These are phyloP conservation scores for Fusarium incarnatum DNA, from an alignment of 2,329 filamentous ascomycete genomes.

Conservation along the genomic window DNA sequence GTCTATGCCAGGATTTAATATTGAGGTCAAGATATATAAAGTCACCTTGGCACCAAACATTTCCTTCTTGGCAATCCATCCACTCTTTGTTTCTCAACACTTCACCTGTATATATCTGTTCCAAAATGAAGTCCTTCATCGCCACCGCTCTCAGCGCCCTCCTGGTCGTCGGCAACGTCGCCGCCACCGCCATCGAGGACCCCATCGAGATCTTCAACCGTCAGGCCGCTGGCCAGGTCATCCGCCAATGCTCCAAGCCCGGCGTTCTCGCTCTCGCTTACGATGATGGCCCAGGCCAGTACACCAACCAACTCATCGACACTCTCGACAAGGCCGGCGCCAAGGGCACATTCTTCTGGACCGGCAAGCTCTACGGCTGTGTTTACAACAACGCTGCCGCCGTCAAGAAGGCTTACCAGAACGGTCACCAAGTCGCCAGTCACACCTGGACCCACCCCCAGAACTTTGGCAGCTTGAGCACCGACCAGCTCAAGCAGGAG, in stretches of 20 bases:
- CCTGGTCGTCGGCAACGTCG: conserved; percentile 45
- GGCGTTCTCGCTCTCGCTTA: conserved; percentile 64
- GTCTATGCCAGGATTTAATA: not conserved
- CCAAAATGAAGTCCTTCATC: conserved; percentile 26
- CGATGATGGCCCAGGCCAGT: conserved; percentile 64
- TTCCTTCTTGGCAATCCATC: not conserved
- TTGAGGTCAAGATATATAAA: conserved; percentile 9
- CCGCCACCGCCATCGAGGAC: conserved; percentile 48
- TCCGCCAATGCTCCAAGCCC: conserved; percentile 58
- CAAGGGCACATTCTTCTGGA: conserved; percentile 67
- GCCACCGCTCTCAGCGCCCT: conserved; percentile 14
- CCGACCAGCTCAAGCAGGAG: conserved; percentile 57
- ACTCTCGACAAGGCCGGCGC: conserved; percentile 60
- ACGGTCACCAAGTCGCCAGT: conserved; percentile 65
- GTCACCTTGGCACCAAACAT: not conserved
- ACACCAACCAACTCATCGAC: conserved; percentile 62
- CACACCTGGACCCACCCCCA: conserved; percentile 66
- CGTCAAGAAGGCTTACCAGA: conserved; percentile 64
- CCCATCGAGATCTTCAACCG: conserved; percentile 56
- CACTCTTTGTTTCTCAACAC: not conserved
- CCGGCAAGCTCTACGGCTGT: conserved; percentile 62
- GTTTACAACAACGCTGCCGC: conserved; percentile 63
- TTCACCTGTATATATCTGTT: conserved; percentile 1
- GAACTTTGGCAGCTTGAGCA: conserved; percentile 54
- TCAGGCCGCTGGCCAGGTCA: conserved; percentile 56